A percentile compares a stretch with the other conserved stretches of the same genome.
Conservation (phyloP, 305 asterid species). For the Nicotiana rustica region DNA sequence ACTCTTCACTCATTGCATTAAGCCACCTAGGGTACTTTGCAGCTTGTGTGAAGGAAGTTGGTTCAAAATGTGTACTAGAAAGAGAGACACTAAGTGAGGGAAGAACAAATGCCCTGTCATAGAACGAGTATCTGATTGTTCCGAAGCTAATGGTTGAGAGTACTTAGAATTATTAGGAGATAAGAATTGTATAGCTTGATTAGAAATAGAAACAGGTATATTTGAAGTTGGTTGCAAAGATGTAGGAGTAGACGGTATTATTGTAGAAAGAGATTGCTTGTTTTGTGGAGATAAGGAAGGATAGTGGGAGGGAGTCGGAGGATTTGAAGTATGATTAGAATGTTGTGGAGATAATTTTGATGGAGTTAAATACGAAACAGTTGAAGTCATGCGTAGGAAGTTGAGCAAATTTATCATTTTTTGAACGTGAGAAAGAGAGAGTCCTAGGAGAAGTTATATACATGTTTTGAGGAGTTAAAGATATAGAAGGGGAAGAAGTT, state of each 20-base stretch:
- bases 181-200: no score
- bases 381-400: not conserved
- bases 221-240: not conserved
- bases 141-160: no score
- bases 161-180: no score
- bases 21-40: not conserved
- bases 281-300: no score
- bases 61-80: not conserved
- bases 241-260: no score
- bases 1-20: not conserved
- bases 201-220: no score
- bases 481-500: not conserved
- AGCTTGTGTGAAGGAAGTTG: not conserved
- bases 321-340: no score
- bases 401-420: not conserved
- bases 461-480: not conserved
- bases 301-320: no score
- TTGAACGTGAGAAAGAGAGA: not conserved
- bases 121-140: no score
- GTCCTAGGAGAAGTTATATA: not conserved
- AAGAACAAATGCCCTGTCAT: no score
- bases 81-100: not conserved
- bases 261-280: no score
- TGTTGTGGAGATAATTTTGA: no score
- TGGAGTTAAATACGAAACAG: not conserved